Evolutionary conservation across 2,329 filamentous ascomycete genomes (phyloP).

Genomic region (Exophiala viscosa): DNA sequence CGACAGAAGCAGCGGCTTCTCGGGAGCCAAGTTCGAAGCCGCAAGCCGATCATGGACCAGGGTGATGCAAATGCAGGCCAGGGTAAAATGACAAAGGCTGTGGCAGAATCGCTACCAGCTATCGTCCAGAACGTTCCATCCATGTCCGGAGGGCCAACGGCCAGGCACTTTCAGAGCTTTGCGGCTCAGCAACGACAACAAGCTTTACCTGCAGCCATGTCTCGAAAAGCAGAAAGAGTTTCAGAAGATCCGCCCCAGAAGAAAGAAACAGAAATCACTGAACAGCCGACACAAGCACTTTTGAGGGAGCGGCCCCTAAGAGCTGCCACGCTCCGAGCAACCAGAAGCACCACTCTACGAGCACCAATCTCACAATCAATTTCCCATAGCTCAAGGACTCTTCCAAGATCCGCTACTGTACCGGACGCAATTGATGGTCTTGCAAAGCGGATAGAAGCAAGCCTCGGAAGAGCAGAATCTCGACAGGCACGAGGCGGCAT

Average conservation of each 20-base stretch:
- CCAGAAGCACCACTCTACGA: conserved; percentile 16
- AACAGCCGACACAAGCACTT: conserved; percentile 21
- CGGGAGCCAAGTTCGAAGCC: conserved; percentile 16
- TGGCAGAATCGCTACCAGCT: conserved; percentile 1
- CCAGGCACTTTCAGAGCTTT: conserved; percentile 36
- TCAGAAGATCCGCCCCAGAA: conserved; percentile 3
- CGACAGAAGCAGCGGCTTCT: conserved; percentile 22
- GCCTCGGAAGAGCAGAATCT: background rate
- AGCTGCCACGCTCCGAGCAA: conserved; percentile 25
- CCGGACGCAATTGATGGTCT: conserved; percentile 17
- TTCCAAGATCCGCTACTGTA: conserved; percentile 22
- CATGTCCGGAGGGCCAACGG: background rate
- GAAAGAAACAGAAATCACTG: background rate
- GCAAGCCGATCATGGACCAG: conserved; percentile 17
- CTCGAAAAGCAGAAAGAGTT: conserved; percentile 5
- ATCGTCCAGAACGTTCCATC: conserved; percentile 6
- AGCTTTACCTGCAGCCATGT: conserved; percentile 31
- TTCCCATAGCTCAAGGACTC: conserved; percentile 12
- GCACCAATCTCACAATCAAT: conserved; percentile 2
- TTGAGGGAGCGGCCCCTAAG: conserved; percentile 30
- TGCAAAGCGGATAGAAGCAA: conserved; percentile 5
- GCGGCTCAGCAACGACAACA: conserved; percentile 47
- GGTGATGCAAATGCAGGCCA: conserved; percentile 1
- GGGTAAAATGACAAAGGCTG: background rate
- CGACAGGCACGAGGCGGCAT: conserved; percentile 7